Conservation (phyloP, 1,139 yeast genomes). For the Zygoascus meyerae region DNA sequence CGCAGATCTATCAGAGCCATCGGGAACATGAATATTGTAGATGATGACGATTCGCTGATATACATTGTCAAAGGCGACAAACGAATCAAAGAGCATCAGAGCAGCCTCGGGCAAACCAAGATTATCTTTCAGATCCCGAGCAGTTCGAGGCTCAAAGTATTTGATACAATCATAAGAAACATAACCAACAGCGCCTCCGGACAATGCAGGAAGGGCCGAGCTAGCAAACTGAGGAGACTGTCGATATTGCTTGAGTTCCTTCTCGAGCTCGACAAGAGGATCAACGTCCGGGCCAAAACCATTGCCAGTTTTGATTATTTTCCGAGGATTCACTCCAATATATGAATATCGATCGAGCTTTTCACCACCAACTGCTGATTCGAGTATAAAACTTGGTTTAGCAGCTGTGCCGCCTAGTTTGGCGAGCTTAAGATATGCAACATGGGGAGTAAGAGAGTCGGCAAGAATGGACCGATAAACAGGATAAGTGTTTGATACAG, state of each 20-base stretch:
- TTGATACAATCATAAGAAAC: conserved; percentile 93
- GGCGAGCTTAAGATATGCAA: conserved; percentile 80
- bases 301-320: conserved; percentile 71
- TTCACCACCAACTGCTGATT: conserved; percentile 85
- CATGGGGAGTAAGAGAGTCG: conserved; percentile 79
- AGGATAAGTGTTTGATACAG: conserved; percentile 53
- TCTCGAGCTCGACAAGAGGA: conserved; percentile 69
- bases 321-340: conserved; percentile 79
- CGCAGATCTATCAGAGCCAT: conserved; percentile 21
- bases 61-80: conserved; percentile 89
- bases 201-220: conserved; percentile 56
- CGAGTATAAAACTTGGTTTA: conserved; percentile 72
- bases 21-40: conserved; percentile 58
- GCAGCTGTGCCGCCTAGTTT: conserved; percentile 49
- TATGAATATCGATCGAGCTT: conserved; percentile 85
- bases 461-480: conserved; percentile 69
- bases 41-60: conserved; percentile 88
- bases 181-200: conserved; percentile 97
- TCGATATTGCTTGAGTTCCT: conserved; percentile 56
- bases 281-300: conserved; percentile 58
- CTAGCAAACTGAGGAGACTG: conserved; percentile 68
- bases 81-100: conserved; percentile 82
- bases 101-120: conserved; percentile 85
- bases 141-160: conserved; percentile 90
- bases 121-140: conserved; percentile 65